phyloP scores from a whole-genome alignment of 148 eudicot genomes.

The Pharnaceum exiguum region DNA sequence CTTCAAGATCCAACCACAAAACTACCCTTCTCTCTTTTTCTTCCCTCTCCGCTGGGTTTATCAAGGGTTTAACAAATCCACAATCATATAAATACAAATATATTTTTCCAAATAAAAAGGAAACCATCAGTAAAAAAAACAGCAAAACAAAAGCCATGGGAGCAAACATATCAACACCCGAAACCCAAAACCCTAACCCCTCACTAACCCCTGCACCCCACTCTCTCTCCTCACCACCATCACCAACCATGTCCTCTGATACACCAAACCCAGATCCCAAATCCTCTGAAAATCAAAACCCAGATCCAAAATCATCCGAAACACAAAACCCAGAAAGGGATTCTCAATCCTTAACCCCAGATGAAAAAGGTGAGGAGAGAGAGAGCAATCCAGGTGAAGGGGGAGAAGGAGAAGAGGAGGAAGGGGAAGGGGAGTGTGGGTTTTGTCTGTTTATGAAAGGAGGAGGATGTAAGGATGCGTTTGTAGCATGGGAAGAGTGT shows the following conservation, averaged over 20 bases:
- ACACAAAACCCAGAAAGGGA: constrained; percentile 16
- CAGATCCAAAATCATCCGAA: constrained; percentile 16
- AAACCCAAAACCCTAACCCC: constrained; percentile 20
- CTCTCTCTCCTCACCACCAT: constrained; percentile 3
- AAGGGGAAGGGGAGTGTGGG: constrained; percentile 56
- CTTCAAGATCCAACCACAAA: too few species aligned
- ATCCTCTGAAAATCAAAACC: constrained; percentile 20
- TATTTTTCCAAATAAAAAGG: too few species aligned
- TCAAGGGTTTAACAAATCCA: constrained; percentile 20
- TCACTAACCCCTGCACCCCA: not conserved
- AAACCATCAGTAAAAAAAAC: too few species aligned
- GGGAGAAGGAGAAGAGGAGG: constrained; percentile 33
- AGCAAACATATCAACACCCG: constrained; percentile 7
- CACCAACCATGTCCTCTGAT: constrained; percentile 12
- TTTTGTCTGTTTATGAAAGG: constrained; percentile 69
- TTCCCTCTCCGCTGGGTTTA: constrained; percentile 14
- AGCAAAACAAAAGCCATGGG: too few species aligned
- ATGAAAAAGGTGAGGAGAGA: constrained; percentile 14
- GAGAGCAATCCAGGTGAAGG: constrained; percentile 11
- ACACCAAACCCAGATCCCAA: constrained; percentile 30
- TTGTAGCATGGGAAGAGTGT: constrained; percentile 47
- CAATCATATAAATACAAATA: not conserved
- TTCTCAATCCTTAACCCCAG: constrained; percentile 13
- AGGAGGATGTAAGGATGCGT: constrained; percentile 56
- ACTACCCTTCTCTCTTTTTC: not conserved